Evolutionary conservation across 2,329 filamentous ascomycete genomes (phyloP).

Genomic region (Arthroderma sp.): DNA sequence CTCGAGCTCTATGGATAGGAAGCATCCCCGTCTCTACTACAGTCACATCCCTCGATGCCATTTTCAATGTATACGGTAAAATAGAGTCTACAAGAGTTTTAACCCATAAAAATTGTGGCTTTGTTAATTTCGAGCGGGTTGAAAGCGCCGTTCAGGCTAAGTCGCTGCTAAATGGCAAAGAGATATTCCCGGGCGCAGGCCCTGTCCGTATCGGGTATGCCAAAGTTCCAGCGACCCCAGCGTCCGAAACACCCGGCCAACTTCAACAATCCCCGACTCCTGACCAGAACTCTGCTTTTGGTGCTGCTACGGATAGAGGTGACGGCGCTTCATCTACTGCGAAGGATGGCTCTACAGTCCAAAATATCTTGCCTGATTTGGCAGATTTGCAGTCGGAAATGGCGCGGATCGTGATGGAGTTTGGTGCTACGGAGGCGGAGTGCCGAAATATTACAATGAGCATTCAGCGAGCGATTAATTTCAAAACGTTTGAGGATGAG

Average conservation of each 20-base stretch:
- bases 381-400: slow-evolving; percentile 72
- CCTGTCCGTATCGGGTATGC: slow-evolving; percentile 94
- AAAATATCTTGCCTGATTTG: slow-evolving; percentile 53
- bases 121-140: slow-evolving; percentile 89
- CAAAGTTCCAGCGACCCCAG: slow-evolving; percentile 79
- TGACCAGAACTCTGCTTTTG: slow-evolving; percentile 51
- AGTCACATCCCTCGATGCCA: slow-evolving; percentile 82
- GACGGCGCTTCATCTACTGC: slow-evolving; percentile 15
- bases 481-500: slow-evolving; percentile 59
- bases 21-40: slow-evolving; percentile 96
- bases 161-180: slow-evolving; percentile 79
- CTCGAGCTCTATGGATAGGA: slow-evolving; percentile 88
- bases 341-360: slow-evolving; percentile 21
- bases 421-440: slow-evolving; percentile 75
- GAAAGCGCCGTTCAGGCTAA: slow-evolving; percentile 88
- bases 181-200: slow-evolving; percentile 93
- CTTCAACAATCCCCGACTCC: slow-evolving; percentile 86
- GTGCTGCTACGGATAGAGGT: slow-evolving; percentile 13
- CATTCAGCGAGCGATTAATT: slow-evolving; percentile 66
- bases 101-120: slow-evolving; percentile 97
- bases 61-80: slow-evolving; percentile 84
- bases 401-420: slow-evolving; percentile 69
- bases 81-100: slow-evolving; percentile 87
- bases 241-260: slow-evolving; percentile 66
- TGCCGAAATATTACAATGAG: slow-evolving; percentile 55